Conservation (phyloP, 2,329 filamentous ascomycete genomes). For the Coniochaeta sp. region DNA sequence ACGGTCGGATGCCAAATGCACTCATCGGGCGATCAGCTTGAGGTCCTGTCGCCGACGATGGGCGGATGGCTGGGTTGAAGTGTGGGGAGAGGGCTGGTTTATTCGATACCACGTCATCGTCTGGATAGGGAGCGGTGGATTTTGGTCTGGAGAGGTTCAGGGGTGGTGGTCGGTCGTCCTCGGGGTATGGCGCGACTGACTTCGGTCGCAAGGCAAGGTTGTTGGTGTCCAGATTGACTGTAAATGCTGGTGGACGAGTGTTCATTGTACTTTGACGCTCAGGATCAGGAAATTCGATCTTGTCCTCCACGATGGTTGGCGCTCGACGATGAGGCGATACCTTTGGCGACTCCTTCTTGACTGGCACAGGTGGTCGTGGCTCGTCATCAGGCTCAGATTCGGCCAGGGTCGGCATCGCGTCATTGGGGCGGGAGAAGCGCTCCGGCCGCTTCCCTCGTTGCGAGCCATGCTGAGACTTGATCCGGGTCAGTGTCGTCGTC, state of each 20-base stretch:
- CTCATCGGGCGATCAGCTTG: slow-evolving; percentile 40
- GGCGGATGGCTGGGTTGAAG: slow-evolving; percentile 39
- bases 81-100: slow-evolving; percentile 28
- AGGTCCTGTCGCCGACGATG: slow-evolving; percentile 38
- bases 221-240: slow-evolving; percentile 36
- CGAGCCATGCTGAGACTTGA: slow-evolving; percentile 73
- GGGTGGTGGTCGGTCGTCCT: slow-evolving; percentile 55
- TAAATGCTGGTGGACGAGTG: slow-evolving; percentile 41
- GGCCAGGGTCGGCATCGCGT: slow-evolving; percentile 40
- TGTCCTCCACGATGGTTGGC: slow-evolving; percentile 28
- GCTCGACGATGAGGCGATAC: slow-evolving; percentile 30
- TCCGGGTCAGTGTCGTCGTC: slow-evolving; percentile 78
- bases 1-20: slow-evolving; percentile 47
- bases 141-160: slow-evolving; percentile 34
- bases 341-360: slow-evolving; percentile 13
- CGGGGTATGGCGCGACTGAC: slow-evolving; percentile 61
- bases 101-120: slow-evolving; percentile 33
- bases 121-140: slow-evolving; percentile 44
- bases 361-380: slow-evolving; percentile 6
- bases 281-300: slow-evolving; percentile 38
- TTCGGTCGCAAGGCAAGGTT: slow-evolving; percentile 33
- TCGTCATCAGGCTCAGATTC: slow-evolving; percentile 26
- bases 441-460: slow-evolving; percentile 55
- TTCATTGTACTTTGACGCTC: slow-evolving; percentile 29
- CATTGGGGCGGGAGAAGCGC: slow-evolving; percentile 42